Conservation (phyloP, 1,284 basidiomycete species). For the Sparassis latifolia region DNA sequence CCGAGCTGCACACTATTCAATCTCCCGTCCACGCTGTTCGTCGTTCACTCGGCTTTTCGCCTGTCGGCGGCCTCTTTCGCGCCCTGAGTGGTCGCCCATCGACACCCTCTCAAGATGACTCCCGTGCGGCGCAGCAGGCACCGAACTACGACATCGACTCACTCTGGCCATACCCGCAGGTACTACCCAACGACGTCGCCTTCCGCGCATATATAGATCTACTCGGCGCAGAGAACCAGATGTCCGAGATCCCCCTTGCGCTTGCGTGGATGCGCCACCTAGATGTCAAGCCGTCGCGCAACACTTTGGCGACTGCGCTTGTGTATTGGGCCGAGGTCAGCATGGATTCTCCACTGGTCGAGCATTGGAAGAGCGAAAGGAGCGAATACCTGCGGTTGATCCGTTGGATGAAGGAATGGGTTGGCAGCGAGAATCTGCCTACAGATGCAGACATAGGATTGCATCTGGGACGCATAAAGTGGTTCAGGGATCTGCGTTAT, state of each 20-base stretch:
- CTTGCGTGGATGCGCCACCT: conserved; percentile 76
- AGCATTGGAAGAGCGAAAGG: conserved; percentile 29
- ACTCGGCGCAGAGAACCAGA: conserved; percentile 44
- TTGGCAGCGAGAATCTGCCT: conserved; percentile 48
- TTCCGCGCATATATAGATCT: conserved; percentile 64
- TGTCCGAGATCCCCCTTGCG: conserved; percentile 58
- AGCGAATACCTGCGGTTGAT: conserved; percentile 46
- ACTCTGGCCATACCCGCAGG: conserved; percentile 25
- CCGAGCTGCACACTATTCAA: conserved; percentile 21
- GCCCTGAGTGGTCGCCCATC: conserved; percentile 5
- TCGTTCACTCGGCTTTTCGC: conserved; percentile 21
- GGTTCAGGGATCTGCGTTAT: conserved; percentile 10
- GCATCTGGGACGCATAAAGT: conserved; percentile 10
- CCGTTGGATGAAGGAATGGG: conserved; percentile 65
- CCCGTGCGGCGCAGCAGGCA: not conserved
- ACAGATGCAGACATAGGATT: conserved; percentile 25
- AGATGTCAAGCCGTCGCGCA: conserved; percentile 41
- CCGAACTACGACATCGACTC: conserved; percentile 7
- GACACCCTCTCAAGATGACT: not conserved
- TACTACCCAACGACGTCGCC: conserved; percentile 42
- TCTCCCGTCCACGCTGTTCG: conserved; percentile 26
- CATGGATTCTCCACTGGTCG: conserved; percentile 51
- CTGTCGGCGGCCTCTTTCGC: conserved; percentile 22
- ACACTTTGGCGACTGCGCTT: conserved; percentile 58
- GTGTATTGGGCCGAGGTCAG: conserved; percentile 69